Conservation (phyloP, 305 asterid species). For the Solanum chacoense region DNA sequence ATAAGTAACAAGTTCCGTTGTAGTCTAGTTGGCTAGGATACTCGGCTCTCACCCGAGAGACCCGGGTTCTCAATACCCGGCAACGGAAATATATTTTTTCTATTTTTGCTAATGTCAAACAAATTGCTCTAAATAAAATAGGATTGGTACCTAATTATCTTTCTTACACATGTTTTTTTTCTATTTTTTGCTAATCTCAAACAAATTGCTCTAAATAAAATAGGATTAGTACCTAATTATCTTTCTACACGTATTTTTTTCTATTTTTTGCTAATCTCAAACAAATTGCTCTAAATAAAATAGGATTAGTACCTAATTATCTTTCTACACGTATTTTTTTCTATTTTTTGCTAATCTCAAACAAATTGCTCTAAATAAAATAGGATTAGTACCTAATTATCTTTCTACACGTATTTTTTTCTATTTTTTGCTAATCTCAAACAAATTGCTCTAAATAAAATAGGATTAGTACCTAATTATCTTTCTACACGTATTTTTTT, state of each 20-base stretch:
- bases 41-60: conserved; percentile 44
- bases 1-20: conserved; percentile 8
- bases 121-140: not conserved
- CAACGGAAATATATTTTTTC: not conserved
- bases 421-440: not conserved
- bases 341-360: not conserved
- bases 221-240: not conserved
- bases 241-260: not conserved
- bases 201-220: not conserved
- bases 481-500: not conserved
- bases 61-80: conserved; percentile 30
- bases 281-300: not conserved
- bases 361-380: not conserved
- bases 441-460: not conserved
- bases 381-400: not conserved
- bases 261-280: not conserved
- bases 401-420: not conserved
- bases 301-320: not conserved
- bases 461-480: not conserved
- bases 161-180: not conserved
- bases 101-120: not conserved
- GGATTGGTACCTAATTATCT: not conserved
- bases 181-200: not conserved
- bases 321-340: not conserved
- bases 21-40: conserved; percentile 44